Conservation (phyloP, 202 grass and related monocot species). For the Tripidium arundinaceum region DNA sequence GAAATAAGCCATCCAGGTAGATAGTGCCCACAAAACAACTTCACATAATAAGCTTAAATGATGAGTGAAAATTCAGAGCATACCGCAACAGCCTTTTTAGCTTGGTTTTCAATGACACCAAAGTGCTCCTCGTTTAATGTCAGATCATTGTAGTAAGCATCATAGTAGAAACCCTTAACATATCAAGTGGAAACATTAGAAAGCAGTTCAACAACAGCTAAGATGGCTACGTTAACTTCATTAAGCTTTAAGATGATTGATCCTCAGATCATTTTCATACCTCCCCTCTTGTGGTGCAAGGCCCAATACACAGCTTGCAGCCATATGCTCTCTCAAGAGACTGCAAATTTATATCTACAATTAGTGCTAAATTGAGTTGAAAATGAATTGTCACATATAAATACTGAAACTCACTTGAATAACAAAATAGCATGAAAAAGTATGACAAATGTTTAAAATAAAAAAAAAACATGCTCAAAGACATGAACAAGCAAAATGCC, state of each 20-base stretch:
- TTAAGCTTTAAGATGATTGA: not conserved
- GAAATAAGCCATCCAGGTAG: not conserved
- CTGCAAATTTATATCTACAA: slow-evolving; percentile 35
- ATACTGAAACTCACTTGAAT: not conserved
- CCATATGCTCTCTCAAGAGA: slow-evolving; percentile 89
- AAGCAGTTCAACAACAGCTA: slow-evolving; percentile 20
- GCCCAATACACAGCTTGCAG: slow-evolving; percentile 97
- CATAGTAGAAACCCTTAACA: slow-evolving; percentile 94
- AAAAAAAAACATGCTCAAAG: not conserved
- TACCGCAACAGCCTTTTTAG: slow-evolving; percentile 88
- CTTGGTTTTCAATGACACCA: slow-evolving; percentile 66
- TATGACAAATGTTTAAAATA: not conserved
- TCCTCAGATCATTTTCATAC: slow-evolving; percentile 36
- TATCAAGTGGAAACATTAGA: slow-evolving; percentile 24
- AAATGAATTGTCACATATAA: not conserved
- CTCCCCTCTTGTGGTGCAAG: slow-evolving; percentile 98
- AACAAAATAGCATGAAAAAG: not conserved
- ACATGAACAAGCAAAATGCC: not conserved
- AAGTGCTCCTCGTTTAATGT: slow-evolving; percentile 93
- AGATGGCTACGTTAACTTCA: not conserved
- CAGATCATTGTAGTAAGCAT: slow-evolving; percentile 78
- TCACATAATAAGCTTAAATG: not conserved
- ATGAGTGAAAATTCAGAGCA: slow-evolving; percentile 24
- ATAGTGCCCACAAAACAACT: slow-evolving; percentile 17
- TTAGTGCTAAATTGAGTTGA: not conserved